Percentiles rank a stretch among this genome's conserved stretches.
Conservation (phyloP, 345 rosid species). For the Luvunga scandens region DNA sequence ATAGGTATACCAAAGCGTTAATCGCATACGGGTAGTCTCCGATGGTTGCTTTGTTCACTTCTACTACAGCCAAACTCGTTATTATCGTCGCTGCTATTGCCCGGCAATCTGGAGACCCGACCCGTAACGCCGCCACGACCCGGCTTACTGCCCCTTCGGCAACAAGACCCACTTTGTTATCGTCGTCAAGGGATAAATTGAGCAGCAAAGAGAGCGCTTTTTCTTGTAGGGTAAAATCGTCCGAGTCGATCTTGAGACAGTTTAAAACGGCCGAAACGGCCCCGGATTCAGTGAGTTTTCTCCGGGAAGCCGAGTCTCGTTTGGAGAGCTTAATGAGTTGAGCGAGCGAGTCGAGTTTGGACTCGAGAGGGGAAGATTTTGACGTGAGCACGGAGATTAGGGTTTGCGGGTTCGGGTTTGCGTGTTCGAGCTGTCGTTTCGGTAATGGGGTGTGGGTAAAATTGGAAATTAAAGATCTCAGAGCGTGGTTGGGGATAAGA, state of each 20-base stretch:
- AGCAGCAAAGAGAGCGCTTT: conserved; percentile 80
- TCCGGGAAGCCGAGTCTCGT: conserved; percentile 62
- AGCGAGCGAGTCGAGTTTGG: conserved; percentile 58
- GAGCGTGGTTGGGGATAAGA: conserved; percentile 89
- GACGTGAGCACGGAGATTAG: conserved; percentile 56
- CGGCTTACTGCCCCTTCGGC: conserved; percentile 85
- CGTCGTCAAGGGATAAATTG: conserved; percentile 87
- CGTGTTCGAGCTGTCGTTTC: conserved; percentile 22
- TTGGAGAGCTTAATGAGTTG: conserved; percentile 61
- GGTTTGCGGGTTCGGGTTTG: conserved; percentile 35
- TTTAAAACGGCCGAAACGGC: conserved; percentile 68
- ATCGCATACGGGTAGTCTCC: conserved; percentile 81
- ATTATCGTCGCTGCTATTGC: conserved; percentile 83
- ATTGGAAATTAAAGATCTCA: conserved; percentile 76
- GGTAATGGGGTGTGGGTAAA: conserved; percentile 33
- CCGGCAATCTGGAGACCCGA: conserved; percentile 61
- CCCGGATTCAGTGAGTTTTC: conserved; percentile 78
- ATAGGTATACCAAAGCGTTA: conserved; percentile 51
- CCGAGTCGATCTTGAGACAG: conserved; percentile 41
- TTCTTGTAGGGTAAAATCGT: conserved; percentile 45
- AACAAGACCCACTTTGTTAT: conserved; percentile 87
- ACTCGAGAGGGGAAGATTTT: conserved; percentile 37
- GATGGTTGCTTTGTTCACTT: conserved; percentile 91
- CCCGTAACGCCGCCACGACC: conserved; percentile 49
- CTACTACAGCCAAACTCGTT: conserved; percentile 91